Conservation (phyloP, 805 yeast genomes). For the Metschnikowia arizonensis region DNA sequence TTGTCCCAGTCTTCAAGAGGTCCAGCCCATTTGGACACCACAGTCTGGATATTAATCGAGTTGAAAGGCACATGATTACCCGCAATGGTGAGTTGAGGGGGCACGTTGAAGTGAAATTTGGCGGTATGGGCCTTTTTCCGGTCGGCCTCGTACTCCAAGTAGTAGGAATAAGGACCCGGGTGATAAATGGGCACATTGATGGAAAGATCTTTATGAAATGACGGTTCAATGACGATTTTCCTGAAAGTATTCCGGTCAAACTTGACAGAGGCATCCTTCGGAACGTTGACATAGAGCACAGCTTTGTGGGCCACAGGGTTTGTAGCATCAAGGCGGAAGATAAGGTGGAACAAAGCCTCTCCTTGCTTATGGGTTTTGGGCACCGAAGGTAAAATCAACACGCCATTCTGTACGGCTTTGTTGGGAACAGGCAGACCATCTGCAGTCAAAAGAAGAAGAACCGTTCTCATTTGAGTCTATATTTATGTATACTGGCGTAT, state of each 20-base stretch:
- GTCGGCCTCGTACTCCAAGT: slow-evolving; percentile 49
- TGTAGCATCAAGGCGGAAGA: slow-evolving; percentile 70
- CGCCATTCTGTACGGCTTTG: slow-evolving; percentile 41
- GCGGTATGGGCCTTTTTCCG: slow-evolving; percentile 44
- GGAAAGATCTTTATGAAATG: slow-evolving; percentile 60
- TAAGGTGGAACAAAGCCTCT: slow-evolving; percentile 44
- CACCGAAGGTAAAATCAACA: slow-evolving; percentile 47
- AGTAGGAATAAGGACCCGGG: slow-evolving; percentile 82
- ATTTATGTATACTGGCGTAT: too few relatives aligned
- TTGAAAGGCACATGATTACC: slow-evolving; percentile 64
- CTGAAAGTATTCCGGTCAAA: slow-evolving; percentile 59
- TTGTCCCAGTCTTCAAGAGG: slow-evolving; percentile 60
- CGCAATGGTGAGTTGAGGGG: slow-evolving; percentile 64
- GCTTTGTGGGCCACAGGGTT: slow-evolving; percentile 70
- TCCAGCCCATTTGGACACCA: slow-evolving; percentile 92
- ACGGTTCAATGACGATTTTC: slow-evolving; percentile 46
- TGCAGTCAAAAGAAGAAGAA: slow-evolving; percentile 45
- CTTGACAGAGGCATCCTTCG: slow-evolving; percentile 35
- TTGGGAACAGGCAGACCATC: slow-evolving; percentile 44
- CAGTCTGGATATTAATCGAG: slow-evolving; percentile 75
- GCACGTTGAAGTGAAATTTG: slow-evolving; percentile 69
- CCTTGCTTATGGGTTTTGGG: slow-evolving; percentile 28
- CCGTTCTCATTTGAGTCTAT: slow-evolving; percentile 17
- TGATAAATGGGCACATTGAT: slow-evolving; percentile 57
- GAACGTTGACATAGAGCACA: slow-evolving; percentile 68